Evolutionary conservation across 805 yeast genomes (phyloP).

Genomic region (Wickerhamiella sorbophila): DNA sequence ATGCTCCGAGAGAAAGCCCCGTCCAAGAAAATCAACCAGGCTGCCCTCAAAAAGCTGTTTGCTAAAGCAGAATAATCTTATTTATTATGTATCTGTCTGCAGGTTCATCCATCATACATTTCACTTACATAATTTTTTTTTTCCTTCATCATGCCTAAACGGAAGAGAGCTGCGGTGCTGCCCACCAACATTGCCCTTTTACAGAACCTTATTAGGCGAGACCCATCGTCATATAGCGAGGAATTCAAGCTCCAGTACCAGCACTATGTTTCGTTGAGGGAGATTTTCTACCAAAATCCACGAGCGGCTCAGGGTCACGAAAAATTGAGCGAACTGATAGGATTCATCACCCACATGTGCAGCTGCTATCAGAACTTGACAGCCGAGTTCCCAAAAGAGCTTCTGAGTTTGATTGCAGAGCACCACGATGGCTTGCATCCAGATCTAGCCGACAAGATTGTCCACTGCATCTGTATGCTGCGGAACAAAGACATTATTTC

Average conservation of each 20-base stretch:
- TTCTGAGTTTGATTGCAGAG: constrained; percentile 49
- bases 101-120: not conserved
- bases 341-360: constrained; percentile 87
- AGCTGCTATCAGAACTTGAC: constrained; percentile 84
- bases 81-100: not conserved
- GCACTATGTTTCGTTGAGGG: constrained; percentile 83
- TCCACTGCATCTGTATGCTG: constrained; percentile 78
- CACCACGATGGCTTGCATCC: constrained; percentile 72
- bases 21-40: constrained; percentile 83
- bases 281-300: constrained; percentile 67
- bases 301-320: constrained; percentile 42
- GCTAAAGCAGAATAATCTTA: constrained; percentile 7
- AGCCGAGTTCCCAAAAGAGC: constrained; percentile 65
- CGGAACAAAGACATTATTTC: constrained; percentile 69
- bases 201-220: constrained; percentile 86
- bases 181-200: constrained; percentile 84
- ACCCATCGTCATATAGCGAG: constrained; percentile 86
- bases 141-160: constrained; percentile 59
- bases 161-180: constrained; percentile 80
- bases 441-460: constrained; percentile 82
- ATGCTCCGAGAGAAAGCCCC: constrained; percentile 63
- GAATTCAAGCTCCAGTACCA: constrained; percentile 87
- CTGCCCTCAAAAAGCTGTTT: constrained; percentile 42
- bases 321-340: constrained; percentile 70
- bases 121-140: constrained; percentile 1